These are phyloP conservation scores for Fusarium agapanthi DNA, from an alignment of 2,329 filamentous ascomycete genomes.

Conservation along the genomic window DNA sequence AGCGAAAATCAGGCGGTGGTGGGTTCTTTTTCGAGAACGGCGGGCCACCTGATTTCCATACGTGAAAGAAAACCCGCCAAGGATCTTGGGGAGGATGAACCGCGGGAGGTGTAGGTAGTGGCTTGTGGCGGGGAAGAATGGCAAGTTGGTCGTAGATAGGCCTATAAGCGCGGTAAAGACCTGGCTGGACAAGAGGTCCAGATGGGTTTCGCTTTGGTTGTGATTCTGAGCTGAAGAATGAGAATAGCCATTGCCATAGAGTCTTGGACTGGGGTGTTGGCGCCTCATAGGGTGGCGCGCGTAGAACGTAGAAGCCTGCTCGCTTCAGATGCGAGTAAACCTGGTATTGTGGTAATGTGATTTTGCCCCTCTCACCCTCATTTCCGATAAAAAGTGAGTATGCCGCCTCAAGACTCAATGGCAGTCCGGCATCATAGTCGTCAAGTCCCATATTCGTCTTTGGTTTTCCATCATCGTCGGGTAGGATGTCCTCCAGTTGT, in stretches of 20 bases:
- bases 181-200: conserved; percentile 69
- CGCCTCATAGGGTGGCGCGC: conserved; percentile 61
- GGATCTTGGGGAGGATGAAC: conserved; percentile 54
- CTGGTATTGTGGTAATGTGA: conserved; percentile 80
- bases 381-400: conserved; percentile 85
- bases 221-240: conserved; percentile 50
- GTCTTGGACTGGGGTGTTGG: conserved; percentile 32
- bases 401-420: conserved; percentile 89
- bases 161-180: conserved; percentile 71
- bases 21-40: conserved; percentile 83
- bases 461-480: conserved; percentile 42
- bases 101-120: conserved; percentile 44
- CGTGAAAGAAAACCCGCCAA: conserved; percentile 79
- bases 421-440: conserved; percentile 72
- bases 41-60: conserved; percentile 74
- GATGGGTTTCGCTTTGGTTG: conserved; percentile 46
- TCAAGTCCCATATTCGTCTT: conserved; percentile 41
- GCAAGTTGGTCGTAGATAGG: conserved; percentile 81
- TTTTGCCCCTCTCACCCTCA: conserved; percentile 68
- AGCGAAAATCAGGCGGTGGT: conserved; percentile 81
- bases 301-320: conserved; percentile 80
- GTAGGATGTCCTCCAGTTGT: conserved; percentile 59
- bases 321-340: conserved; percentile 89
- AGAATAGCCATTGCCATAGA: conserved; percentile 64
- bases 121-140: conserved; percentile 77